A percentile compares a stretch with the other conserved stretches of the same genome.
These are phyloP conservation scores for Pyrus betulifolia DNA, from an alignment of 306 rosid species.

Conservation along the genomic window DNA sequence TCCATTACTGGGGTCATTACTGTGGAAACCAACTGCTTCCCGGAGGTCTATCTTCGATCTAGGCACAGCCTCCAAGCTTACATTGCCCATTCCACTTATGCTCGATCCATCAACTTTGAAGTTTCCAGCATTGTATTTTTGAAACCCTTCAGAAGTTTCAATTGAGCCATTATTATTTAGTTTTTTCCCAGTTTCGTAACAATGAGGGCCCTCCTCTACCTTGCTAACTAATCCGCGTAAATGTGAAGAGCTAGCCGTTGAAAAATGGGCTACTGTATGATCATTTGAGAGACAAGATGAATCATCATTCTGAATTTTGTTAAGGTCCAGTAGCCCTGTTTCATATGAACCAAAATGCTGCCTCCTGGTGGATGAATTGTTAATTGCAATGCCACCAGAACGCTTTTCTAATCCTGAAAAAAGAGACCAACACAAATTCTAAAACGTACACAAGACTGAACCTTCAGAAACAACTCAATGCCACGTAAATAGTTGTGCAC, in stretches of 20 bases:
- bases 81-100: constrained; percentile 15
- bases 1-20: constrained; percentile 2
- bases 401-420: constrained; percentile 20
- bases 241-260: constrained; percentile 28
- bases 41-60: neutral
- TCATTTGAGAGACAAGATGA: constrained; percentile 42
- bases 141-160: constrained; percentile 20
- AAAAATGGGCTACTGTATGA: constrained; percentile 20
- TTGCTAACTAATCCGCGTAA: constrained; percentile 16
- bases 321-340: constrained; percentile 38
- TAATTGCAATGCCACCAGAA: constrained; percentile 1
- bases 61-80: constrained; percentile 8
- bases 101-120: constrained; percentile 7
- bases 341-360: constrained; percentile 12
- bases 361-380: constrained; percentile 13
- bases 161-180: constrained; percentile 13
- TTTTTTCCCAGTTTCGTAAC: constrained; percentile 8
- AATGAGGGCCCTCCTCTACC: constrained; percentile 11
- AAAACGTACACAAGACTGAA: neutral
- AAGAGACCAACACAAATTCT: neutral
- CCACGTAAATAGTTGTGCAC: neutral
- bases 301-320: constrained; percentile 34
- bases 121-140: constrained; percentile 20
- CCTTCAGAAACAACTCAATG: neutral
- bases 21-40: constrained; percentile 13